A percentile compares a stretch with the other conserved stretches of the same genome.
Evolutionary conservation across 2,329 filamentous ascomycete species (phyloP).

Genomic region (Apiospora sp.): DNA sequence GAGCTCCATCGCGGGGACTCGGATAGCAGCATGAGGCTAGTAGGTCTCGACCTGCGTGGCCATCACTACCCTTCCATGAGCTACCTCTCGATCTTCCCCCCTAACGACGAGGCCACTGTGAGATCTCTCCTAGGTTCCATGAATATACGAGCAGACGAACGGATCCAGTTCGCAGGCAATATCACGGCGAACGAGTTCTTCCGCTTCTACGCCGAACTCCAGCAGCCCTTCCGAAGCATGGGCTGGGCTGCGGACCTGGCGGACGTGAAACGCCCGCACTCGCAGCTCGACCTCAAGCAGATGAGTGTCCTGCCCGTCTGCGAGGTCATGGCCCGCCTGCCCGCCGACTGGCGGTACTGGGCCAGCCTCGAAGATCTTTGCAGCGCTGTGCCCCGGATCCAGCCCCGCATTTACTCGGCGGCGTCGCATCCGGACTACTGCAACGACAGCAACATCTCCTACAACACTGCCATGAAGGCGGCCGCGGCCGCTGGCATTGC

Average conservation of each 20-base stretch:
- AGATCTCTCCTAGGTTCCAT: not conserved
- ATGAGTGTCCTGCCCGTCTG: not conserved
- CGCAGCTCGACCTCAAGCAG: not conserved
- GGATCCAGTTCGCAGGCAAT: not conserved
- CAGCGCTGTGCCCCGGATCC: conserved; percentile 2
- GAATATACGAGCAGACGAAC: conserved; percentile 12
- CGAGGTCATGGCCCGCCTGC: not conserved
- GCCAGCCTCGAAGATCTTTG: conserved; percentile 18
- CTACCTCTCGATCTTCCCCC: not conserved
- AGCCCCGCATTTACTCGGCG: conserved; percentile 20
- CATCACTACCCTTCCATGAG: conserved; percentile 15
- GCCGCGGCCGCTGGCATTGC: not conserved
- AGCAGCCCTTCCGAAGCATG: conserved; percentile 14
- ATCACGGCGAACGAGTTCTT: conserved; percentile 19
- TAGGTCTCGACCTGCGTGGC: not conserved
- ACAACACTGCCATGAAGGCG: too few relatives aligned
- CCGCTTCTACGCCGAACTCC: conserved; percentile 13
- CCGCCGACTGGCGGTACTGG: conserved; percentile 22
- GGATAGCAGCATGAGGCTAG: conserved; percentile 5
- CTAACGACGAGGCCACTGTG: conserved; percentile 11
- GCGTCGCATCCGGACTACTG: not conserved
- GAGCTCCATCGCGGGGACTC: not conserved
- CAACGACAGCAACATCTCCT: not conserved
- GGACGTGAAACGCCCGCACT: not conserved
- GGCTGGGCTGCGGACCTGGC: conserved; percentile 12